phyloP scores from a whole-genome alignment of 306 rosid species.

The Urtica urens region DNA sequence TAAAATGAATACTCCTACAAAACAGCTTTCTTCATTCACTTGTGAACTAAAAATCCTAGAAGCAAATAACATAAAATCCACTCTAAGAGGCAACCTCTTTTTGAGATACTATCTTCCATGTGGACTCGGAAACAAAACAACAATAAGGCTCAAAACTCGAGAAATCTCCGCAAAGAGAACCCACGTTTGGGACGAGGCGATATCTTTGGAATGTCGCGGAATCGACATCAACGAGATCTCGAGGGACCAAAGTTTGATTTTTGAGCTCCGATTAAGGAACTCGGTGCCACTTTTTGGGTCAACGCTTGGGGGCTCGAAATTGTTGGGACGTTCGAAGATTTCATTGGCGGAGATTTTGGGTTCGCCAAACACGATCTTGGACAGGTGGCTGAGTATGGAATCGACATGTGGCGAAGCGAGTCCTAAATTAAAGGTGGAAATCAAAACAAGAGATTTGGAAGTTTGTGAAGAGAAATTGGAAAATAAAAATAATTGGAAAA shows the following conservation, averaged over 20 bases:
- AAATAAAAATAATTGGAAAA: conserved; percentile 20
- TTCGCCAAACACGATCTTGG: conserved; percentile 47
- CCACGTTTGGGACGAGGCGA: conserved; percentile 55
- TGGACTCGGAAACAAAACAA: conserved; percentile 24
- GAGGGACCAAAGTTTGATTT: conserved; percentile 36
- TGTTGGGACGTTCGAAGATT: conserved; percentile 55
- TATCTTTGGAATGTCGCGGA: conserved; percentile 57
- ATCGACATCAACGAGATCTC: conserved; percentile 21
- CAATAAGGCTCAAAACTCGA: conserved; percentile 33
- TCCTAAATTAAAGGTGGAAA: conserved; percentile 41
- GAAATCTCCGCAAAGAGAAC: conserved; percentile 28
- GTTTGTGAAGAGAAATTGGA: conserved; percentile 15
- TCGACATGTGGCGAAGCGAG: conserved; percentile 8
- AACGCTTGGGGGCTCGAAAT: conserved; percentile 36
- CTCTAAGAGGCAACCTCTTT: conserved; percentile 32
- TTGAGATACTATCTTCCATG: conserved; percentile 43
- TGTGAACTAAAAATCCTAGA: conserved; percentile 45
- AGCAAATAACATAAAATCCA: conserved; percentile 34
- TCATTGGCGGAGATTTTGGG: conserved; percentile 50
- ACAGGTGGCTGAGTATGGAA: conserved; percentile 50
- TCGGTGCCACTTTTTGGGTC: conserved; percentile 20
- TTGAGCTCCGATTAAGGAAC: conserved; percentile 61
- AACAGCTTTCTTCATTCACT: conserved; percentile 26
- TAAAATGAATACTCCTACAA: conserved; percentile 26
- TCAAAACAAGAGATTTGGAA: conserved; percentile 22